Evolutionary conservation across 192 early-diverging fungal genomes (phyloP).

Genomic region (Dissophora globulifera): DNA sequence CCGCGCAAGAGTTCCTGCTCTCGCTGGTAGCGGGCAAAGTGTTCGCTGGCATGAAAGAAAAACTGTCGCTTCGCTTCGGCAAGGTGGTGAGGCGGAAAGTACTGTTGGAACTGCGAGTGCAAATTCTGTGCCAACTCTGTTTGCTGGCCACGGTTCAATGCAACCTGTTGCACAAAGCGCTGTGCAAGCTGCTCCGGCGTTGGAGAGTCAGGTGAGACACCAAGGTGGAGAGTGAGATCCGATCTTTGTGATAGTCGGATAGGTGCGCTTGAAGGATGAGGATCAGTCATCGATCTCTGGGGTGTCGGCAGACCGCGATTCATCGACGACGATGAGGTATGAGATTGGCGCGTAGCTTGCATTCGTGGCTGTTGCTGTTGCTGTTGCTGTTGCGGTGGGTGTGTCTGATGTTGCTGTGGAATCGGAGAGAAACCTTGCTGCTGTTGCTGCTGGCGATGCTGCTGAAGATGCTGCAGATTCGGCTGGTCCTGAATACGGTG

Average conservation of each 20-base stretch:
- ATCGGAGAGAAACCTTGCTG: constrained; percentile 1
- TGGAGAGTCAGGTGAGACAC: constrained; percentile 32
- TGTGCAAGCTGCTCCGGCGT: constrained; percentile 50
- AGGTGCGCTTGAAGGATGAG: constrained; percentile 25
- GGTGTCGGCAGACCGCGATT: constrained; percentile 7
- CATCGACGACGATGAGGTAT: neutral
- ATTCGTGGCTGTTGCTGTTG: neutral
- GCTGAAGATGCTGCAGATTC: neutral
- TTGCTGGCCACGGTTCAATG: constrained; percentile 42
- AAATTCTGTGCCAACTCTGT: constrained; percentile 42
- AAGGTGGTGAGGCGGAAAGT: constrained; percentile 42
- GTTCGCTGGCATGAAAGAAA: constrained; percentile 34
- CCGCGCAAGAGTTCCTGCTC: constrained; percentile 38
- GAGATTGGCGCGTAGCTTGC: neutral
- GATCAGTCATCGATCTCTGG: constrained; percentile 33
- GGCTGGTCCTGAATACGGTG: neutral
- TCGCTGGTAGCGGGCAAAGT: constrained; percentile 43
- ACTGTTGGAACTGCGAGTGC: constrained; percentile 44
- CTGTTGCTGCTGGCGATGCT: neutral
- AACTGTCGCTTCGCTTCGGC: constrained; percentile 47
- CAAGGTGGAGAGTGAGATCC: constrained; percentile 26
- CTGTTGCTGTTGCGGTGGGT: neutral
- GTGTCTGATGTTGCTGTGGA: constrained; percentile 1
- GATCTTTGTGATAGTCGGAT: neutral
- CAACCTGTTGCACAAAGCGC: constrained; percentile 46